Percentiles rank a stretch among this genome's conserved stretches.
phyloP scores from a whole-genome alignment of 306 rosid species.

The Casuarina glauca region DNA sequence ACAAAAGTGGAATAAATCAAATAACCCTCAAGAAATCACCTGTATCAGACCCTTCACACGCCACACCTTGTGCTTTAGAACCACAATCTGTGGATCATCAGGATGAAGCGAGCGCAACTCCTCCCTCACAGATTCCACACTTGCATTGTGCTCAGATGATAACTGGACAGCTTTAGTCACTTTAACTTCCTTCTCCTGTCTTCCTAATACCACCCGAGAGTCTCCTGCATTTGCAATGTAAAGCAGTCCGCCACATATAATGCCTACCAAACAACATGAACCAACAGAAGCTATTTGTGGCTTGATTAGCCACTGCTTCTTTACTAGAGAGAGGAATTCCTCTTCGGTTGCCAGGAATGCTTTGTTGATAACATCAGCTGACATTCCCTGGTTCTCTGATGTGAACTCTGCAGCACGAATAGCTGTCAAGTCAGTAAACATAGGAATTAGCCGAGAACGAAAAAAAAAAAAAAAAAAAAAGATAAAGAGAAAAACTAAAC shows the following conservation, averaged over 20 bases:
- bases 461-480: no score
- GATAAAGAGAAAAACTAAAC: neutral
- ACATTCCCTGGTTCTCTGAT: constrained; percentile 71
- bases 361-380: constrained; percentile 76
- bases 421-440: constrained; percentile 51
- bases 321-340: constrained; percentile 73
- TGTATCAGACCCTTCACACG: constrained; percentile 99
- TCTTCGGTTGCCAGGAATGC: constrained; percentile 91
- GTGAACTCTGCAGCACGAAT: constrained; percentile 73
- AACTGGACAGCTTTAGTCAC: constrained; percentile 79
- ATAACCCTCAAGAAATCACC: constrained; percentile 43
- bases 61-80: constrained; percentile 92
- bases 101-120: constrained; percentile 83
- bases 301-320: constrained; percentile 69
- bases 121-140: constrained; percentile 78
- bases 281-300: constrained; percentile 95
- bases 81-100: constrained; percentile 88
- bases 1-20: neutral
- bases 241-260: constrained; percentile 75
- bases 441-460: constrained; percentile 35
- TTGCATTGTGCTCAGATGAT: constrained; percentile 91
- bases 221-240: constrained; percentile 97
- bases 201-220: constrained; percentile 89
- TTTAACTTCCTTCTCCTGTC: constrained; percentile 47
- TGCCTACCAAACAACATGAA: constrained; percentile 82